Percentiles rank a stretch among this genome's conserved stretches.
These are phyloP conservation scores for Antitrichia curtipendula DNA, from an alignment of 225 moss, liverwort and hornwort species.

Conservation along the genomic window DNA sequence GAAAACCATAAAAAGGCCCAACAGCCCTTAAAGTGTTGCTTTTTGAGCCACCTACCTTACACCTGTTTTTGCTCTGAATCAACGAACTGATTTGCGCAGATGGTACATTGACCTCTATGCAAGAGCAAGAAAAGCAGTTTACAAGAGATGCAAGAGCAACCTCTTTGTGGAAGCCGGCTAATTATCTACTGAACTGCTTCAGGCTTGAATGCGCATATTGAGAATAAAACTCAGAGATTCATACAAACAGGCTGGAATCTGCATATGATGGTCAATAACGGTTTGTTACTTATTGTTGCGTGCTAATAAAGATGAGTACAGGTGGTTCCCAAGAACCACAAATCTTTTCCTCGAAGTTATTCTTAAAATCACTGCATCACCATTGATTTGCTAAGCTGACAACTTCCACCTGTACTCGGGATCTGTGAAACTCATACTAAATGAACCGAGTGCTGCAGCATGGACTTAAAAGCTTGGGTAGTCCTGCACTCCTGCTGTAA, in stretches of 20 bases:
- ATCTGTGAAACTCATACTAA: not conserved
- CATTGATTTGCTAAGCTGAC: not conserved
- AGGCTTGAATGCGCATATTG: not conserved
- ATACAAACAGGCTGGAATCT: not conserved
- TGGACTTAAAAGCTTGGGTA: not conserved
- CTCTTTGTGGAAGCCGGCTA: not conserved
- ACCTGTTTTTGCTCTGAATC: not conserved
- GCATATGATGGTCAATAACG: not conserved
- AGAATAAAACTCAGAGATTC: not conserved
- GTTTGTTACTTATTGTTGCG: not conserved
- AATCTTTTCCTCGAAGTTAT: not conserved
- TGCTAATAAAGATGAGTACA: not conserved
- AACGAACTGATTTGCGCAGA: not conserved
- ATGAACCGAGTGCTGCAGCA: not conserved
- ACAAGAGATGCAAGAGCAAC: not conserved
- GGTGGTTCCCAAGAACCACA: not conserved
- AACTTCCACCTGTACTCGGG: not conserved
- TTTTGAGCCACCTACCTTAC: too few relatives aligned
- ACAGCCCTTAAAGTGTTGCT: too few relatives aligned
- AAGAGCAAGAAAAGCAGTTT: too few relatives aligned
- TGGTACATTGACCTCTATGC: not conserved
- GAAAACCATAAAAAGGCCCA: too few relatives aligned
- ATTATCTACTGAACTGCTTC: not conserved
- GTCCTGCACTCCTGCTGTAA: not conserved
- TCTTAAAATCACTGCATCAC: not conserved